Conservation (phyloP, 2,329 filamentous ascomycete genomes). For the Penicillium griseofulvum region DNA sequence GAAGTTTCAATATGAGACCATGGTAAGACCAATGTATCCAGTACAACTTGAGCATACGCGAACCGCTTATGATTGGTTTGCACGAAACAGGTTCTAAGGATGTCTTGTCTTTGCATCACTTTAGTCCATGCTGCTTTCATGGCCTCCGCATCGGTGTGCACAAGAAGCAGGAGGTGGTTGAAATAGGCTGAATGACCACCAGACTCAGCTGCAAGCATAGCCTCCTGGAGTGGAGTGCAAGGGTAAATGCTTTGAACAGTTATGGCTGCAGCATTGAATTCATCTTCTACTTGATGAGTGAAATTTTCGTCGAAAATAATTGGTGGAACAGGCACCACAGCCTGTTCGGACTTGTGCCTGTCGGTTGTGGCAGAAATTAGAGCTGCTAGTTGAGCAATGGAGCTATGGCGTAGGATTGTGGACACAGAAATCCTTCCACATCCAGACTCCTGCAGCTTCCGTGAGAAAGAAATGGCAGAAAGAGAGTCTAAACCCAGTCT, state of each 20-base stretch:
- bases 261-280: conserved; percentile 33
- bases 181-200: conserved; percentile 59
- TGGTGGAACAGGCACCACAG: neutral
- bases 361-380: conserved; percentile 15
- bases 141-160: conserved; percentile 51
- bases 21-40: conserved; percentile 48
- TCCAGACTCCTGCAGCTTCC: conserved; percentile 50
- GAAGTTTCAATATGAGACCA: conserved; percentile 50
- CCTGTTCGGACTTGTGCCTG: neutral
- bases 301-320: conserved; percentile 28
- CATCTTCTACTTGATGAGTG: conserved; percentile 28
- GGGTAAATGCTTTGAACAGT: conserved; percentile 62
- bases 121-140: conserved; percentile 62
- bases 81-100: conserved; percentile 74
- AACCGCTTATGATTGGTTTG: conserved; percentile 59
- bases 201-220: conserved; percentile 68
- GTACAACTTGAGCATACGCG: conserved; percentile 70
- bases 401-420: conserved; percentile 65
- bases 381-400: conserved; percentile 59
- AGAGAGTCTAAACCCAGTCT: conserved; percentile 81
- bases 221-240: conserved; percentile 84
- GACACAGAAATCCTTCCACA: conserved; percentile 62
- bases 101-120: conserved; percentile 66
- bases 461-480: conserved; percentile 70
- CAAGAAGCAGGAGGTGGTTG: conserved; percentile 66